phyloP scores from a whole-genome alignment of 2,329 filamentous ascomycete genomes.

The Sordariomycetes sp. region DNA sequence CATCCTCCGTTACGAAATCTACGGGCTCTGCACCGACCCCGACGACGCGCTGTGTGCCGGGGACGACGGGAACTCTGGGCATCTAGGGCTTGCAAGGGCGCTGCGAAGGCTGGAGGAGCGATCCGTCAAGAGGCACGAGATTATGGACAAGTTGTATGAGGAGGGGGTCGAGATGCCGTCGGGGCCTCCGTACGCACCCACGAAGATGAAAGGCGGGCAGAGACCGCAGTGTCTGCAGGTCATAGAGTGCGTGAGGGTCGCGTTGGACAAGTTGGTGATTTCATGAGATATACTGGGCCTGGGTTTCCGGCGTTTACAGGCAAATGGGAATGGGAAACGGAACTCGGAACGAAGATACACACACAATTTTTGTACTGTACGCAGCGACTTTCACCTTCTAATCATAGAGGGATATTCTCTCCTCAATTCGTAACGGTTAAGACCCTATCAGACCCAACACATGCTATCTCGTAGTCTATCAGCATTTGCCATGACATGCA shows the following conservation, averaged over 20 bases:
- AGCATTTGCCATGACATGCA: not conserved
- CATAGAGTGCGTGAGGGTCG: not conserved
- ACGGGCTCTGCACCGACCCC: conserved; percentile 30
- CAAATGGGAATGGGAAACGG: not conserved
- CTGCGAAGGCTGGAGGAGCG: conserved; percentile 41
- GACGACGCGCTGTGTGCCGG: not conserved
- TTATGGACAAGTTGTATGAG: conserved; percentile 30
- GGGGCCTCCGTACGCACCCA: not conserved
- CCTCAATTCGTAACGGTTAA: not conserved
- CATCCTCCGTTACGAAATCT: conserved; percentile 45
- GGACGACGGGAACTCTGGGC: conserved; percentile 10
- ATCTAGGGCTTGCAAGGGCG: conserved; percentile 43
- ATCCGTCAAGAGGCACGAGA: conserved; percentile 34
- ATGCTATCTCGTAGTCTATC: not conserved
- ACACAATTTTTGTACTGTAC: no score
- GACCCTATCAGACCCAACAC: not conserved
- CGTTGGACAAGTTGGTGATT: conserved; percentile 1
- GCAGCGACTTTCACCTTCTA: no score
- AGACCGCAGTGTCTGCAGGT: not conserved
- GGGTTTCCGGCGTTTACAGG: not conserved
- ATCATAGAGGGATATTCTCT: not conserved
- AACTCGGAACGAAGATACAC: not conserved
- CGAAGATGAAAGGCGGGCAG: conserved; percentile 12
- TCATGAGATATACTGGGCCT: not conserved
- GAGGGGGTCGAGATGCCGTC: not conserved